phyloP scores from a whole-genome alignment of 306 rosid species.

The Malus orientalis region DNA sequence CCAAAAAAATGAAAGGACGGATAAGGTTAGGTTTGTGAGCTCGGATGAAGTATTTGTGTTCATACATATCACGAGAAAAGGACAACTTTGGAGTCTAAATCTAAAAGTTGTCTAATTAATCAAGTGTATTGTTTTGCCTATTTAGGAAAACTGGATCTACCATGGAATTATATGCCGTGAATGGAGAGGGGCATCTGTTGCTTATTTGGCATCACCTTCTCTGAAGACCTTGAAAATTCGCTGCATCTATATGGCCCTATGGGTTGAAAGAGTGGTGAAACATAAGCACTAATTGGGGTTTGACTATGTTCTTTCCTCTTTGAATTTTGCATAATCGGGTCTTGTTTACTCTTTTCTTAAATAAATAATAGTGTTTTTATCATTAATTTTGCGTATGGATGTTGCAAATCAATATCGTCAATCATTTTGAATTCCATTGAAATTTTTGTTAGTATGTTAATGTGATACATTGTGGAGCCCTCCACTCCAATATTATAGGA shows the following conservation, averaged over 20 bases:
- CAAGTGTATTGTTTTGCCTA: background rate
- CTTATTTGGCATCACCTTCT: background rate
- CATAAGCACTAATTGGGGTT: background rate
- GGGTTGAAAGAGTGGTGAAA: background rate
- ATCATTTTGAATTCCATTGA: too few relatives aligned
- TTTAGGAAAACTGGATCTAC: background rate
- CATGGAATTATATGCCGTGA: background rate
- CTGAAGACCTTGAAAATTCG: background rate
- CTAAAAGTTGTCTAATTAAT: slow-evolving; percentile 25
- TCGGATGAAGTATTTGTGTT: background rate
- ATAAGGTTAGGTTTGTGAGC: background rate
- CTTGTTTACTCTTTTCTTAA: too few relatives aligned
- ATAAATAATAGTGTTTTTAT: too few relatives aligned
- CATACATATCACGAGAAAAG: background rate
- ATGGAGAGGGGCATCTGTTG: slow-evolving; percentile 3
- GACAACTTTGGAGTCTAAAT: background rate
- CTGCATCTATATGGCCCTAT: too few relatives aligned
- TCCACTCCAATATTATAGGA: too few relatives aligned
- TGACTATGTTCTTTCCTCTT: background rate
- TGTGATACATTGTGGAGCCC: too few relatives aligned
- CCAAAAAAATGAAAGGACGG: background rate
- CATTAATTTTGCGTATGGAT: too few relatives aligned
- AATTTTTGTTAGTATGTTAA: too few relatives aligned
- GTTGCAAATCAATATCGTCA: too few relatives aligned
- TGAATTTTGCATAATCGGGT: too few relatives aligned